Evolutionary conservation across 495 filamentous ascomycete species (phyloP), one percentile per base, ranked within the genome.

Genomic region (Talaromyces borbonicus): DNA sequence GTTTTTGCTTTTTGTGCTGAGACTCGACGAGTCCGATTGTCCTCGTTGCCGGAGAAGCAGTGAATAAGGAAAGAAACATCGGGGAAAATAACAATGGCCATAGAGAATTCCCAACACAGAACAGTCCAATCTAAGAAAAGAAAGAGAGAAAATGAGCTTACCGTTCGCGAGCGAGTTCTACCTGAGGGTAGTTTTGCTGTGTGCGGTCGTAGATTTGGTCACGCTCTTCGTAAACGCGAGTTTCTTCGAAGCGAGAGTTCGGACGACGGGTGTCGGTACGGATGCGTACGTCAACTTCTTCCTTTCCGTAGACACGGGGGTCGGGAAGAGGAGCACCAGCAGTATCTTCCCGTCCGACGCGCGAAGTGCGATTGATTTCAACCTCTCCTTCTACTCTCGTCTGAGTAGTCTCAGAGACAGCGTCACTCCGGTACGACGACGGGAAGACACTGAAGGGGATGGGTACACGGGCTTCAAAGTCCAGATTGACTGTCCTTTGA

Each of bases 361-460:
- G 73, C 69, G 73, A 73, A 73, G 73, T 61, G 74, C 69, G 74
- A 75, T 87, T 83, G 66, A 88, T 77, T 62, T 84, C 81, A 72
- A 83, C 80, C 71, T 92, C 83, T 70, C 84, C 83, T 79, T 96
- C 85, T 81, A 90, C 83, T 79, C 76, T 78, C 70, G 71, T 81
- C 67, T 75, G 78, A 71, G 81, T 80, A 75, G 81, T 75, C 72
- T 83, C 79, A 69, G 77, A 80, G 77, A 80, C 84, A 78, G 79
- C 78, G 80, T 92, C 86, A 77, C 74, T 83, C 81, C 84, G 81
- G 79, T 95, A 97, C 68, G 90, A 85, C 65, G 88, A 94, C 75
- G 90, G 90, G 83, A 97, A 95, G 83, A 96, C 83, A 82, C 89
- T 95, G 81, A 95, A 90, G 69, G 90, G 90, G 71, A 97, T 93